These are phyloP conservation scores for Cyathus striatus DNA, from an alignment of 768 basidiomycete species.

Conservation along the genomic window DNA sequence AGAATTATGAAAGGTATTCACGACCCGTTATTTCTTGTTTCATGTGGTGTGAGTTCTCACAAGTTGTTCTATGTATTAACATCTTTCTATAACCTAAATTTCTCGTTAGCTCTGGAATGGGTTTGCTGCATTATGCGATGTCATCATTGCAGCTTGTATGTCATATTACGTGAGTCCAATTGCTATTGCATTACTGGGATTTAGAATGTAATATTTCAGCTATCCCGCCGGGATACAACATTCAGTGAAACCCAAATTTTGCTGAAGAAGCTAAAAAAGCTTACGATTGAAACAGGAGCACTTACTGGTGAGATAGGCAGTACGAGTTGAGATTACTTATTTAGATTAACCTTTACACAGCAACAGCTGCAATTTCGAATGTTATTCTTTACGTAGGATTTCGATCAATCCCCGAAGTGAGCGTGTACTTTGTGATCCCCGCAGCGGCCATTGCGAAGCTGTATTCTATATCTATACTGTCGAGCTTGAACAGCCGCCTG, in stretches of 20 bases:
- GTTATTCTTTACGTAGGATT: conserved; percentile 21
- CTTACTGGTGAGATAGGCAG: conserved; percentile 16
- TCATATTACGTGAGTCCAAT: conserved; percentile 20
- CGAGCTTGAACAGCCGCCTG: conserved; percentile 26
- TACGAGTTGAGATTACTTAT: neutral
- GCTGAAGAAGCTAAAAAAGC: conserved; percentile 22
- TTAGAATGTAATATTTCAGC: conserved; percentile 3
- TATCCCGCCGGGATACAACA: conserved; percentile 16
- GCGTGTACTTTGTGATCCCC: conserved; percentile 24
- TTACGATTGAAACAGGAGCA: conserved; percentile 30
- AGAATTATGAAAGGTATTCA: neutral
- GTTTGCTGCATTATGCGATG: conserved; percentile 24
- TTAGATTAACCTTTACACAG: conserved; percentile 7
- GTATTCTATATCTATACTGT: conserved; percentile 26
- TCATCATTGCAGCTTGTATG: conserved; percentile 23
- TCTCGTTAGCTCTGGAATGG: conserved; percentile 19
- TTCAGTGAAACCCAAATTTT: conserved; percentile 17
- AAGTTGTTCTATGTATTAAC: neutral
- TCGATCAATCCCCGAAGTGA: conserved; percentile 16
- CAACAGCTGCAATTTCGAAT: conserved; percentile 21
- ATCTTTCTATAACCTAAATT: neutral
- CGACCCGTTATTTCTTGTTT: neutral
- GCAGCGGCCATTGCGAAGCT: conserved; percentile 28
- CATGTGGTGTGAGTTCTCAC: neutral
- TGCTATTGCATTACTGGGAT: neutral